phyloP scores from a whole-genome alignment of 1,139 yeast genomes.

The Hyphopichia wangnamkhiaoensis region DNA sequence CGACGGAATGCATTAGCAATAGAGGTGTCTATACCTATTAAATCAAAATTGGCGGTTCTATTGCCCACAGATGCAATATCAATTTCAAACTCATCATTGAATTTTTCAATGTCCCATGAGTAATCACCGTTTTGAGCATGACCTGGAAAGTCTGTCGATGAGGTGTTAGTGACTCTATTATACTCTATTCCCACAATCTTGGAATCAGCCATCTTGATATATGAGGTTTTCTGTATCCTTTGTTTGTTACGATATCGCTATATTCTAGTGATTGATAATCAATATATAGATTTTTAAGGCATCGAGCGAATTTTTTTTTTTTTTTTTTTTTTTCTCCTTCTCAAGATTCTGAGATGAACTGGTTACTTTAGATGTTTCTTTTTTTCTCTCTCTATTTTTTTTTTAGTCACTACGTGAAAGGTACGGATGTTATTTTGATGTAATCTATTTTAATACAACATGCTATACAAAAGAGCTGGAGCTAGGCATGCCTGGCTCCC shows the following conservation, averaged over 20 bases:
- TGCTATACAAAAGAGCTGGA: slow-evolving; percentile 12
- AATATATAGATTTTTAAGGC: slow-evolving; percentile 6
- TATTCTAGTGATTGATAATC: too few species aligned
- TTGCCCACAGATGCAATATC: slow-evolving; percentile 65
- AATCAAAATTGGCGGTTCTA: slow-evolving; percentile 81
- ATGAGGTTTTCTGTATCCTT: too few species aligned
- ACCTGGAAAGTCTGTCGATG: slow-evolving; percentile 90
- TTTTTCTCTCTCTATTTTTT: too few species aligned
- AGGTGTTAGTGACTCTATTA: slow-evolving; percentile 85
- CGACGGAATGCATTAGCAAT: slow-evolving; percentile 96
- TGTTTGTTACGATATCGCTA: too few species aligned
- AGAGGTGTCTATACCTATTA: slow-evolving; percentile 85
- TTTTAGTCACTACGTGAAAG: too few species aligned
- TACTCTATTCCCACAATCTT: slow-evolving; percentile 87
- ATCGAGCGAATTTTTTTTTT: slow-evolving; percentile 7
- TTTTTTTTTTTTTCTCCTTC: slow-evolving; percentile 2
- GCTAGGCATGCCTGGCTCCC: not conserved
- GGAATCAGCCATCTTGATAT: slow-evolving; percentile 27
- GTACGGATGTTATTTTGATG: too few species aligned
- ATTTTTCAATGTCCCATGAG: slow-evolving; percentile 84
- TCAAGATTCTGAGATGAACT: not conserved
- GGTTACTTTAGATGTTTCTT: too few species aligned
- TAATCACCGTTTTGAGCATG: slow-evolving; percentile 62
- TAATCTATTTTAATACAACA: too few species aligned
- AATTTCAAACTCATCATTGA: slow-evolving; percentile 70